Evolutionary conservation across 208 protist genomes (phyloP).

Genomic region (Trypanosoma melophagium): DNA sequence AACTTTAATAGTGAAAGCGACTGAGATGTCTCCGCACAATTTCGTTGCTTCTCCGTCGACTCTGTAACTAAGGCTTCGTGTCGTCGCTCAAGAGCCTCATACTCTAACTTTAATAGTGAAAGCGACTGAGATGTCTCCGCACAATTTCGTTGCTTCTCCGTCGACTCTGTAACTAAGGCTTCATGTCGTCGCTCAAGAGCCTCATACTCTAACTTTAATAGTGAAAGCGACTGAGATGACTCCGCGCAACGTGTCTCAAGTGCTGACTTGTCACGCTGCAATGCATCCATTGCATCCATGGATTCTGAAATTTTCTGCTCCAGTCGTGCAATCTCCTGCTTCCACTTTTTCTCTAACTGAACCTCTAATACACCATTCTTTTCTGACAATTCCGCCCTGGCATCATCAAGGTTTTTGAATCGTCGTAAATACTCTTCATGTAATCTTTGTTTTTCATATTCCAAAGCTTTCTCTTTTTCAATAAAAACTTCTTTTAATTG

Average conservation of each 20-base stretch:
- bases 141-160: too few species aligned
- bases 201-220: too few species aligned
- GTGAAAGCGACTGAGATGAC: too few species aligned
- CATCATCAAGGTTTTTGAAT: constrained; percentile 45
- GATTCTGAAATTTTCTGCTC: constrained; percentile 37
- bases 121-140: too few species aligned
- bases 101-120: too few species aligned
- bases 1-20: constrained; percentile 32
- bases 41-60: too few species aligned
- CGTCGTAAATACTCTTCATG: constrained; percentile 67
- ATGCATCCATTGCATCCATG: constrained; percentile 29
- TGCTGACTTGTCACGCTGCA: constrained; percentile 27
- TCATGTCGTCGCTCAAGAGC: too few species aligned
- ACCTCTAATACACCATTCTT: constrained; percentile 29
- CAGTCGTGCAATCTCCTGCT: constrained; percentile 14
- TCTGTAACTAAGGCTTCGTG: too few species aligned
- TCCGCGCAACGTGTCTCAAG: constrained; percentile 20
- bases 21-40: constrained; percentile 29
- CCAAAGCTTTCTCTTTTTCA: constrained; percentile 45
- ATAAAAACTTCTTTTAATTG: constrained; percentile 41
- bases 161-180: too few species aligned
- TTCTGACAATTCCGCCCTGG: constrained; percentile 34
- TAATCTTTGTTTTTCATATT: constrained; percentile 54
- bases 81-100: too few species aligned
- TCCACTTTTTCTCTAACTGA: constrained; percentile 30